A percentile compares a stretch with the other conserved stretches of the same genome.
Evolutionary conservation across 805 yeast genomes (phyloP).

Genomic region (Candida lessepsii): DNA sequence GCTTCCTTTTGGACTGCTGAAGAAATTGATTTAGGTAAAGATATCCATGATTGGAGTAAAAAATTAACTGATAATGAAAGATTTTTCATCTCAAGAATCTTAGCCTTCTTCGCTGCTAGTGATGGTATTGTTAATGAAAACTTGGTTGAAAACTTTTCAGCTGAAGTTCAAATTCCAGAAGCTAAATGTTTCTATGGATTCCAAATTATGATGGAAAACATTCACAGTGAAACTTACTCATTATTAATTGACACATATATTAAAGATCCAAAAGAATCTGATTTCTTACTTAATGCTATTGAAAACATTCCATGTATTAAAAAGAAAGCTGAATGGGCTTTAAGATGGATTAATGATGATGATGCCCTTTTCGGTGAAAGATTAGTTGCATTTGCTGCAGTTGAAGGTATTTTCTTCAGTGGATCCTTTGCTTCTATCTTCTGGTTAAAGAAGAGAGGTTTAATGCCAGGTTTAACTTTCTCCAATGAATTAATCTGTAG

Average conservation of each 20-base stretch:
- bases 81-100: conserved; percentile 84
- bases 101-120: conserved; percentile 97
- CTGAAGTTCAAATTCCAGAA: conserved; percentile 96
- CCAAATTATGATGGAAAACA: conserved; percentile 99
- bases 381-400: conserved; percentile 97
- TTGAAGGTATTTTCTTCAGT: conserved; percentile 97
- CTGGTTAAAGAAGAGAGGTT: conserved; percentile 98
- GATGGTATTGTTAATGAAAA: conserved; percentile 98
- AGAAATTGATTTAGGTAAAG: conserved; percentile 95
- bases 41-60: conserved; percentile 88
- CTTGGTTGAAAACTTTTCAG: conserved; percentile 94
- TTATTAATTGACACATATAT: conserved; percentile 91
- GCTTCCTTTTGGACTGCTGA: conserved; percentile 99
- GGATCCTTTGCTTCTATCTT: conserved; percentile 98
- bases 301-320: conserved; percentile 95
- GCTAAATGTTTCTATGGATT: conserved; percentile 98
- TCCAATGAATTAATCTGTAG: conserved; percentile 96
- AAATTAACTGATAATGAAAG: conserved; percentile 87
- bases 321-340: conserved; percentile 98
- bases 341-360: conserved; percentile 91
- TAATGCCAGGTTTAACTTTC: conserved; percentile 98
- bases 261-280: conserved; percentile 93
- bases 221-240: conserved; percentile 96
- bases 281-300: conserved; percentile 89
- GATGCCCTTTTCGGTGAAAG: conserved; percentile 93